phyloP scores from a whole-genome alignment of 129 eudicot genomes.

The Rutidosis leptorrhynchoides region DNA sequence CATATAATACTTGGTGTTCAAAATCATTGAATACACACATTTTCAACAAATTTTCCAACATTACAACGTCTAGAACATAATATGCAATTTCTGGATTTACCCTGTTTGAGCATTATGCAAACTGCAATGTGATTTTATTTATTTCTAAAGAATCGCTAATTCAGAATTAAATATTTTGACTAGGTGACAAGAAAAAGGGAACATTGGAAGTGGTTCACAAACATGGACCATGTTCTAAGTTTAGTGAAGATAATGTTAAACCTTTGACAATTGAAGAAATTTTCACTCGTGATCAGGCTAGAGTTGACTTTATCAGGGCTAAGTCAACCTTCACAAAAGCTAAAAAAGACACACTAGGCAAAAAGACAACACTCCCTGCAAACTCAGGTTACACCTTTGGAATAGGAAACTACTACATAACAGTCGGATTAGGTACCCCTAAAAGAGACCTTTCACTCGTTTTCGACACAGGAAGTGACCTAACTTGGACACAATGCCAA shows the following conservation, averaged over 20 bases:
- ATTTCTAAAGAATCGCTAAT: background rate
- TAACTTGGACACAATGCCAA: slow-evolving; percentile 89
- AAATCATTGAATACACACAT: no score
- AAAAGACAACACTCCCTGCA: slow-evolving; percentile 46
- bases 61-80: background rate
- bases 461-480: slow-evolving; percentile 86
- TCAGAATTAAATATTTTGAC: slow-evolving; percentile 12
- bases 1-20: no score
- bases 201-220: slow-evolving; percentile 53
- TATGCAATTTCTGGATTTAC: background rate
- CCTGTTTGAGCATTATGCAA: background rate
- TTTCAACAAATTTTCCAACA: no score
- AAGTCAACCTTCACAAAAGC: slow-evolving; percentile 20
- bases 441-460: slow-evolving; percentile 47
- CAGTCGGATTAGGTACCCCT: slow-evolving; percentile 76
- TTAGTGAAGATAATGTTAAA: slow-evolving; percentile 18
- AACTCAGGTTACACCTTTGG: slow-evolving; percentile 58
- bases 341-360: slow-evolving; percentile 16
- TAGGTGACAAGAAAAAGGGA: slow-evolving; percentile 38
- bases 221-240: slow-evolving; percentile 69
- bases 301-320: slow-evolving; percentile 49
- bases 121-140: background rate
- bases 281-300: slow-evolving; percentile 44
- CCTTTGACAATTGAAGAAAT: slow-evolving; percentile 38
- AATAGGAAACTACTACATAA: slow-evolving; percentile 62